phyloP scores from a whole-genome alignment of 805 yeast genomes.

The Candida andamanensis region DNA sequence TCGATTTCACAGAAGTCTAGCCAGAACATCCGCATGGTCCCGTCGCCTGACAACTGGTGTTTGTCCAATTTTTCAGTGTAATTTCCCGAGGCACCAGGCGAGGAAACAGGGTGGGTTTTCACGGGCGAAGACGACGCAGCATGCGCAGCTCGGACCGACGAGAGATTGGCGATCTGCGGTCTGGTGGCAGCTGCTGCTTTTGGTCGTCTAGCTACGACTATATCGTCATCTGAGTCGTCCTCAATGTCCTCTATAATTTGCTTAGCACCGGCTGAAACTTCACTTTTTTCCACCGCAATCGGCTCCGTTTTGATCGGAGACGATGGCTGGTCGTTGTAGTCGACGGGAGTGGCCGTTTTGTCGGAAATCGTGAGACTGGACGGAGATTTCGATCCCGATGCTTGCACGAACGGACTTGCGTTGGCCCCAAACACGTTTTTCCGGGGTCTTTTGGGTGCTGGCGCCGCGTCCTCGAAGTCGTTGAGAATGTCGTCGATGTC shows the following conservation, averaged over 20 bases:
- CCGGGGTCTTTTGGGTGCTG: conserved; percentile 4
- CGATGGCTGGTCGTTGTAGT: conserved; percentile 24
- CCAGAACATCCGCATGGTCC: conserved; percentile 75
- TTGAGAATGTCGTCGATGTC: conserved; percentile 64
- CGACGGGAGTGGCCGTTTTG: not conserved
- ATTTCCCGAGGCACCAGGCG: conserved; percentile 6
- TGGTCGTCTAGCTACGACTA: conserved; percentile 50
- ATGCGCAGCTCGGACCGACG: conserved; percentile 28
- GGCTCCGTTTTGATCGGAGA: conserved; percentile 29
- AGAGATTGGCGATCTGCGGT: conserved; percentile 30
- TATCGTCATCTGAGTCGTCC: conserved; percentile 46
- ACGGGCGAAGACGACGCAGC: conserved; percentile 20
- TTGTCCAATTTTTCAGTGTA: conserved; percentile 33
- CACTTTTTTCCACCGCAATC: not conserved
- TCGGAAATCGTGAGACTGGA: not conserved
- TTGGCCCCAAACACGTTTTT: conserved; percentile 3
- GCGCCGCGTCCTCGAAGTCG: conserved; percentile 34
- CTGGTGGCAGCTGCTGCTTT: conserved; percentile 38
- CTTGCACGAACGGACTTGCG: conserved; percentile 3
- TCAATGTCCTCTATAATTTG: not conserved
- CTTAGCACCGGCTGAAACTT: too few species aligned
- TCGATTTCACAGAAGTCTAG: conserved; percentile 80
- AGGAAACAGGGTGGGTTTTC: conserved; percentile 13
- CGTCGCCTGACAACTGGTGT: conserved; percentile 15
- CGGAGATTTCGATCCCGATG: not conserved